Base-by-base conservation (phyloP, 2,329 filamentous ascomycete species). In the Alternaria triticimaculans region DNA sequence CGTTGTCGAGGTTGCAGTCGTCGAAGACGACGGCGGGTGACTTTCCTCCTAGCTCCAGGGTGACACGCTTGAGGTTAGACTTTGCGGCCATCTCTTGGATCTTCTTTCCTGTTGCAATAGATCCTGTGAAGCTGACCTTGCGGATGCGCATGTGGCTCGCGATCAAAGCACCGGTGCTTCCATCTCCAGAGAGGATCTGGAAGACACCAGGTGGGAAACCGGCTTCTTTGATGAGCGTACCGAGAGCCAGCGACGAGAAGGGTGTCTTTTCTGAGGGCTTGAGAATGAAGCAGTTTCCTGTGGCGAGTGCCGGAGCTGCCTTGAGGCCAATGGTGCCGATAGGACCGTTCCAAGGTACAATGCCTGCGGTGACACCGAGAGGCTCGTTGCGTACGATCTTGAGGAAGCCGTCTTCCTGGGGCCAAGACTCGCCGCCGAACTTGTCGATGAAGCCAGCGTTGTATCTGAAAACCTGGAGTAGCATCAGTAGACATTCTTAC, bases 401-500 rank as follows among this genome's bases (percentile, higher is more conserved):
- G 53, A 82, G 70, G 69, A 85, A 84, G 3, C 84, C 84, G 65
- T 84, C 81, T 26, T 82, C 83, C 64, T 81, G 77, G 6, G 83
- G 82, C 67, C 77, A 78, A 3, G 74, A 75, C 58, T 78, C 74
- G 48, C 76, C 76, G 11, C 72, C 73, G 21, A 76, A 74, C 63
- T 78, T 78, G 59, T 78, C 76, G 48, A 76, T 75, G 64, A 73
- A 78, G 8, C 74, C 76, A 20, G 75, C 76, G 43, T 78, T 78
- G 69, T 82, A 82, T 63, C 67, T 63, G 65, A 78, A 79, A 12
- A 70, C 64, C 68, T 74, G 46, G 2, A 4, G 30, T 7, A 30
- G 1, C 2, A 3, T 30, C 5, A 30, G 12, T 41, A 5, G 26
- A 5, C 26, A 28, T 5, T 28, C 5, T 28, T 28, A 5, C 4